A percentile compares a stretch with the other conserved stretches of the same genome.
phyloP scores from a whole-genome alignment of 768 basidiomycete genomes.

The Filobasidium wieringae region DNA sequence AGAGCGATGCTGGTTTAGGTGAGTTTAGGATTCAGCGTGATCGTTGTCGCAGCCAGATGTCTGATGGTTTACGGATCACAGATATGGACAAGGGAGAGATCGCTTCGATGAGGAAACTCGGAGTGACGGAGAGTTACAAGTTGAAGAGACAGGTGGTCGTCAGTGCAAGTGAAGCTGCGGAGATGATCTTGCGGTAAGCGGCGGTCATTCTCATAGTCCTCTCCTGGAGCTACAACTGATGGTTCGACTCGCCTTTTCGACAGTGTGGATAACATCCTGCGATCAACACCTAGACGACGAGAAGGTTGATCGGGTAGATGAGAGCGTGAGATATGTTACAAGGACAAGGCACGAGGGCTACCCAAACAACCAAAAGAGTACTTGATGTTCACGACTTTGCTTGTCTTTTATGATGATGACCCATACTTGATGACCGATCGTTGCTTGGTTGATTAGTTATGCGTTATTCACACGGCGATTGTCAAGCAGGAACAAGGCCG shows the following conservation, averaged over 20 bases:
- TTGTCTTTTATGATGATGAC: too few species aligned
- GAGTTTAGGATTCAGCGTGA: conserved; percentile 29
- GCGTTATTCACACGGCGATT: too few species aligned
- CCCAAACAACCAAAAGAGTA: too few species aligned
- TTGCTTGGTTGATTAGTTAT: too few species aligned
- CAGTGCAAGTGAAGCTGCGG: conserved; percentile 89
- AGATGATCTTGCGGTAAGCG: conserved; percentile 85
- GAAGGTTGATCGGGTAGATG: conserved; percentile 43
- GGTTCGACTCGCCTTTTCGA: not conserved
- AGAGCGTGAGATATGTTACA: not conserved
- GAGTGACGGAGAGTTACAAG: conserved; percentile 94
- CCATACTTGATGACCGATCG: too few species aligned
- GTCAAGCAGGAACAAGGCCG: too few species aligned
- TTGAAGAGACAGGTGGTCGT: conserved; percentile 88
- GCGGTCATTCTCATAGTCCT: not conserved
- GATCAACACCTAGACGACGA: conserved; percentile 70
- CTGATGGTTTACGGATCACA: too few species aligned
- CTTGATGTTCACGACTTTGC: too few species aligned
- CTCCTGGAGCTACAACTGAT: conserved; percentile 5
- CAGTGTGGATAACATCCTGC: conserved; percentile 84
- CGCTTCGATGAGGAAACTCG: conserved; percentile 74
- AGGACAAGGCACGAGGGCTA: too few species aligned
- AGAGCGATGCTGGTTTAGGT: conserved; percentile 77
- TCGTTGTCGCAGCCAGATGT: not conserved
- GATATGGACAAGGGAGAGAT: conserved; percentile 82